Conservation (phyloP, 73 alveolate species). For the Diophrys sp. region DNA sequence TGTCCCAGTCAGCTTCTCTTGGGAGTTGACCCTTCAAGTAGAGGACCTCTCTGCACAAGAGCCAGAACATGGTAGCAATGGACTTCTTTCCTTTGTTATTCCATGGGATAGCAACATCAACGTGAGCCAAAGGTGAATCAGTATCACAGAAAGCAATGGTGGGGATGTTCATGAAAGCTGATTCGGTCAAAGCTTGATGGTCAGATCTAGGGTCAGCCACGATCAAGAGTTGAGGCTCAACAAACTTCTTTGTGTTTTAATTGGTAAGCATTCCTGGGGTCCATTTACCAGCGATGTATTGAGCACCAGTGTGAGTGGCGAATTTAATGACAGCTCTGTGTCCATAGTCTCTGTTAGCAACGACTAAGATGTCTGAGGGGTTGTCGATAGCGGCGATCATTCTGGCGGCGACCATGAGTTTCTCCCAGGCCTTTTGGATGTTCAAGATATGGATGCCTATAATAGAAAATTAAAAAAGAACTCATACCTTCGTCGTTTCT, state of each 20-base stretch:
- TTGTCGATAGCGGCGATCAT: slow-evolving; percentile 84
- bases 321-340: slow-evolving; percentile 97
- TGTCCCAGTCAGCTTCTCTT: slow-evolving; percentile 69
- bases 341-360: slow-evolving; percentile 82
- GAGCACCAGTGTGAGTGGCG: slow-evolving; percentile 88
- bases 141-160: slow-evolving; percentile 91
- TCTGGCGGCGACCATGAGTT: slow-evolving; percentile 85
- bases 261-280: slow-evolving; percentile 90
- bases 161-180: slow-evolving; percentile 92
- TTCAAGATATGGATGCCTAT: slow-evolving; percentile 65
- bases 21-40: slow-evolving; percentile 81
- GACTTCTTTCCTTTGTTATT: slow-evolving; percentile 85
- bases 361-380: slow-evolving; percentile 82
- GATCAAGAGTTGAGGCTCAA: slow-evolving; percentile 94
- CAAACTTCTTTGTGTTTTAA: slow-evolving; percentile 72
- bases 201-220: slow-evolving; percentile 96
- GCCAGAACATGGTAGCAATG: slow-evolving; percentile 92
- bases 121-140: slow-evolving; percentile 86
- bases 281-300: slow-evolving; percentile 94
- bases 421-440: slow-evolving; percentile 87
- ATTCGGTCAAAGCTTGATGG: slow-evolving; percentile 86
- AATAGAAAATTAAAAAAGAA: not conserved
- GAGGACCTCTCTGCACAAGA: slow-evolving; percentile 92
- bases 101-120: slow-evolving; percentile 96
- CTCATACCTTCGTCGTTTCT: slow-evolving; percentile 56